These are phyloP conservation scores for Pterocarpus macrocarpus DNA, from an alignment of 306 rosid species.

Conservation along the genomic window DNA sequence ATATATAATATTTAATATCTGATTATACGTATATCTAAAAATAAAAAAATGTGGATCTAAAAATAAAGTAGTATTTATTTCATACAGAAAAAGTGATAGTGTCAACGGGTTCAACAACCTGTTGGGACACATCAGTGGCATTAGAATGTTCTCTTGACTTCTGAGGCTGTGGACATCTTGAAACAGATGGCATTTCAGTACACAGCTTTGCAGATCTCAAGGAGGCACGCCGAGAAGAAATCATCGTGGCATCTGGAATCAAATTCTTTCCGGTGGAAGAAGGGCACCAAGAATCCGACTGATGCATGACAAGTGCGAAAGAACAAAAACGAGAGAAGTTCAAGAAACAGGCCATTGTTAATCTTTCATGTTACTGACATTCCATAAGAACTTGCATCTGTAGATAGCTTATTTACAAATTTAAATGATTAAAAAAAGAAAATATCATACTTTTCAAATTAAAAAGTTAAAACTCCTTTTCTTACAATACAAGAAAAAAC, in stretches of 20 bases:
- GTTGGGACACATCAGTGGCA: neutral
- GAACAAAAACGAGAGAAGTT: neutral
- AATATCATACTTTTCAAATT: no score
- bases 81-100: no score
- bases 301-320: neutral
- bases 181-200: neutral
- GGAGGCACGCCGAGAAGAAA: neutral
- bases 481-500: no score
- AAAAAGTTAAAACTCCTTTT: no score
- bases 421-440: no score
- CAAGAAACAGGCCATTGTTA: neutral
- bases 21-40: no score
- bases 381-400: neutral
- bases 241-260: neutral
- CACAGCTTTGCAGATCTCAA: conserved; percentile 37
- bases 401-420: no score
- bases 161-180: neutral
- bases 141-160: neutral
- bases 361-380: neutral
- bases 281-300: conserved; percentile 43
- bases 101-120: neutral
- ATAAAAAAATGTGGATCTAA: no score
- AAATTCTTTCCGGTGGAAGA: neutral
- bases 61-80: no score
- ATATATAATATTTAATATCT: no score